These are phyloP conservation scores for Ceratocystis albifundus DNA, from an alignment of 2,329 filamentous ascomycete genomes.

Conservation along the genomic window DNA sequence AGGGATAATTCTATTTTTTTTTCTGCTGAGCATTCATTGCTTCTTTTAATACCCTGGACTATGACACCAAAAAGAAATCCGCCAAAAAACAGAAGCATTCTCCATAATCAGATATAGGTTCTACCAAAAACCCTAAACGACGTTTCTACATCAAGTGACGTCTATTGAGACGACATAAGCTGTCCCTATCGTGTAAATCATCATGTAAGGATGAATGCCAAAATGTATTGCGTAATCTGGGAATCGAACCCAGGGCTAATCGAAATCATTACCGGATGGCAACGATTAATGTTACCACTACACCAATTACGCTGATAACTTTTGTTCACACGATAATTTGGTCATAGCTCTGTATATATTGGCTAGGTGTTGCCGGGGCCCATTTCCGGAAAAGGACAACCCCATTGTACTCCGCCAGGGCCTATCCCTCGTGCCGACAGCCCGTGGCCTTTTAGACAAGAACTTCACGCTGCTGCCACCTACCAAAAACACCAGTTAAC, in stretches of 20 bases:
- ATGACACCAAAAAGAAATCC: conserved; percentile 2
- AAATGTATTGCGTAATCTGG: conserved; percentile 22
- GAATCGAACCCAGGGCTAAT: conserved; percentile 23
- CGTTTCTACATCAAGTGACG: conserved; percentile 21
- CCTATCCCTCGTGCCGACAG: too few relatives aligned
- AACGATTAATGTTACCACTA: conserved; percentile 23
- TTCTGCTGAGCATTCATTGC: too few relatives aligned
- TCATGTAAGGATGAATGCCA: conserved; percentile 3
- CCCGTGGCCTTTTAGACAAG: too few relatives aligned
- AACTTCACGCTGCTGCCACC: too few relatives aligned
- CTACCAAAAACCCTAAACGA: conserved; percentile 22
- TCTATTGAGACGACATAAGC: conserved; percentile 17
- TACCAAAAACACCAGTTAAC: too few relatives aligned
- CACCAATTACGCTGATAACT: conserved; percentile 22
- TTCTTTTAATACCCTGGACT: too few relatives aligned
- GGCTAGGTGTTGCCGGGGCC: too few relatives aligned
- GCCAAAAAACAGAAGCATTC: too few relatives aligned
- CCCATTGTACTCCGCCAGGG: too few relatives aligned
- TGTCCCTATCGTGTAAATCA: conserved; percentile 24
- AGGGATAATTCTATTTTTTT: too few relatives aligned
- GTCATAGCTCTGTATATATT: too few relatives aligned
- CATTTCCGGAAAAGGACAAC: too few relatives aligned
- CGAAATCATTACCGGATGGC: conserved; percentile 23
- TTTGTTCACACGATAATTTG: rapidly evolving
- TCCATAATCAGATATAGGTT: conserved; percentile 18